These are phyloP conservation scores for Colletotrichum tropicale DNA, from an alignment of 2,329 filamentous ascomycete species.

Conservation along the genomic window DNA sequence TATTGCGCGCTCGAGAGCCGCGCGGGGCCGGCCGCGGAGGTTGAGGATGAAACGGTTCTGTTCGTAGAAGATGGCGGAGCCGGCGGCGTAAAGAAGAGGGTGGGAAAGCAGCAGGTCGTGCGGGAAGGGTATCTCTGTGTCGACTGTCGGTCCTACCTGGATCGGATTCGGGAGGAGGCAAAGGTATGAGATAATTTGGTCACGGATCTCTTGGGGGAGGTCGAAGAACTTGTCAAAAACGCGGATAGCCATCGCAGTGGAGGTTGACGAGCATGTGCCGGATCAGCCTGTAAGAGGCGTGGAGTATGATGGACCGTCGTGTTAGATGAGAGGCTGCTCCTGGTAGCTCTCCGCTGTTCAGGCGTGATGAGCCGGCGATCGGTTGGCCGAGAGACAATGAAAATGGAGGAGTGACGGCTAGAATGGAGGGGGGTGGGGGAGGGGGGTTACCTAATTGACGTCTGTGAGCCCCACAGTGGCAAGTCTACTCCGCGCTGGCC, in stretches of 20 bases:
- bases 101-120: slow-evolving; percentile 26
- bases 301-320: neutral
- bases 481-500: neutral
- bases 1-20: slow-evolving; percentile 7
- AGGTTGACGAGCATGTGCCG: neutral
- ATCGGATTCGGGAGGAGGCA: slow-evolving; percentile 25
- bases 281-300: neutral
- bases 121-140: slow-evolving; percentile 12
- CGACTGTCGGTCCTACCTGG: slow-evolving; percentile 19
- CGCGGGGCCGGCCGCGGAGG: slow-evolving; percentile 8
- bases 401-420: neutral
- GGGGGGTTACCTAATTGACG: neutral
- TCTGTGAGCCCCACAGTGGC: neutral
- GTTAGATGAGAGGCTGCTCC: neutral
- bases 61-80: slow-evolving; percentile 29
- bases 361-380: neutral
- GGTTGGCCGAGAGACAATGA: neutral
- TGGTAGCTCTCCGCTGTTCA: neutral
- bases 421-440: neutral
- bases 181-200: slow-evolving; percentile 28
- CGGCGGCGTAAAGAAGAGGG: slow-evolving; percentile 25
- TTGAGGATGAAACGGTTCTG: slow-evolving; percentile 29
- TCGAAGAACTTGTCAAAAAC: slow-evolving; percentile 30
- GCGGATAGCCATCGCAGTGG: neutral
- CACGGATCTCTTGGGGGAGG: slow-evolving; percentile 31